These are phyloP conservation scores for Blastocystis sp. DNA, from an alignment of 352 stramenopile species.

Conservation along the genomic window DNA sequence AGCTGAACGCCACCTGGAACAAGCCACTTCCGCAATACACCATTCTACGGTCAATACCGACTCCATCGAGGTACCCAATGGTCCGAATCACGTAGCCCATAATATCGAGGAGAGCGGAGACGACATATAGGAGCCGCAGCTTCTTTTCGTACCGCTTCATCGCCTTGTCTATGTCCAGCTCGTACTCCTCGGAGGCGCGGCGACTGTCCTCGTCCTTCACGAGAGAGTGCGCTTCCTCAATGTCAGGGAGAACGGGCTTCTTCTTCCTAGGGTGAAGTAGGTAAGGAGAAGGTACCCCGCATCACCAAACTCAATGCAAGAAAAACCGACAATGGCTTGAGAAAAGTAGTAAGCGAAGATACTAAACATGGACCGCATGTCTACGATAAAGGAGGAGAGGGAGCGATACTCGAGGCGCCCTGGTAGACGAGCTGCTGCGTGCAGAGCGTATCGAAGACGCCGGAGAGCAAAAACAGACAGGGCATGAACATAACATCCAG, in stretches of 20 bases:
- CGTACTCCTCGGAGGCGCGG: neutral
- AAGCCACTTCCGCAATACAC: conserved; percentile 39
- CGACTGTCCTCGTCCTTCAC: neutral
- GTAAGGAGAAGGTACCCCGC: neutral
- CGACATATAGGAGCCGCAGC: conserved; percentile 1
- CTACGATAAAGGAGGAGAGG: neutral
- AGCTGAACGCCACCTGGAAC: conserved; percentile 54
- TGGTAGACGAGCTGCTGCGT: conserved; percentile 31
- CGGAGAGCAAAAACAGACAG: conserved; percentile 17
- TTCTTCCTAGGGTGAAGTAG: neutral
- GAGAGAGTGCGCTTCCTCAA: neutral
- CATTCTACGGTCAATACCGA: conserved; percentile 16
- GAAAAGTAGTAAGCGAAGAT: conserved; percentile 47
- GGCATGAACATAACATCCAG: conserved; percentile 10
- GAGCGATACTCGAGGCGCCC: conserved; percentile 7
- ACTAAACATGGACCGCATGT: conserved; percentile 57
- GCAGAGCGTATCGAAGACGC: conserved; percentile 44
- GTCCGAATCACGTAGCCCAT: conserved; percentile 44
- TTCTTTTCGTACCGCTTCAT: neutral
- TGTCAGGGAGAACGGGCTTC: neutral
- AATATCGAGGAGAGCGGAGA: conserved; percentile 8
- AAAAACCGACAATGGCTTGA: conserved; percentile 7
- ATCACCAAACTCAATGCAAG: conserved; percentile 30
- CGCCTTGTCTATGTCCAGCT: neutral
- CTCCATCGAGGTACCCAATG: neutral